These are phyloP conservation scores for Chalaropsis ovoidea DNA, from an alignment of 2,329 filamentous ascomycete species.

Conservation along the genomic window DNA sequence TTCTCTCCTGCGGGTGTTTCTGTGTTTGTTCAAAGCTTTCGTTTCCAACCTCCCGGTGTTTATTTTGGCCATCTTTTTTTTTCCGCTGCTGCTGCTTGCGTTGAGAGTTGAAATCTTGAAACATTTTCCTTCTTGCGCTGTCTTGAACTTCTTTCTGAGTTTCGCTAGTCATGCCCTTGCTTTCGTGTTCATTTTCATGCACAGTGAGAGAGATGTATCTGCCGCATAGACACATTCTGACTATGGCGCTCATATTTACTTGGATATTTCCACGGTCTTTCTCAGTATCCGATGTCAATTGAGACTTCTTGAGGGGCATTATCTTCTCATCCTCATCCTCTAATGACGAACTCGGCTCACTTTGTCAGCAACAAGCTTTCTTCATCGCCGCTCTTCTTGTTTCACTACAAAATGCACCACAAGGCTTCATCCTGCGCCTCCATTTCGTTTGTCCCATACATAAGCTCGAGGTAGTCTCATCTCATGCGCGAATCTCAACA, in stretches of 20 bases:
- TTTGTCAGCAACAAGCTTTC: no score
- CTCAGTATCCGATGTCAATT: no score
- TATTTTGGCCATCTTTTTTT: background rate
- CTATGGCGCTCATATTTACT: no score
- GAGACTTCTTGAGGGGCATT: no score
- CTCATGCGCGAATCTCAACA: no score
- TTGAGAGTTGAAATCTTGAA: background rate
- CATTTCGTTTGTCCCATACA: background rate
- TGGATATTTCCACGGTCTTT: no score
- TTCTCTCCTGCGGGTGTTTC: background rate
- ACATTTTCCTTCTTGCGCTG: conserved; percentile 2
- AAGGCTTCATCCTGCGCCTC: background rate
- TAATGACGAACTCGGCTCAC: background rate
- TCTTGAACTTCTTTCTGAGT: background rate
- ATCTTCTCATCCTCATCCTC: no score
- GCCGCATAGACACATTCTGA: no score
- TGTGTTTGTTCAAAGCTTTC: background rate
- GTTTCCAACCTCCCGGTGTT: background rate
- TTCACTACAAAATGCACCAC: background rate
- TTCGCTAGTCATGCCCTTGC: background rate
- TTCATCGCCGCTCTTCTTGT: no score
- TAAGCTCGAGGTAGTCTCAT: no score
- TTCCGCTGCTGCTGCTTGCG: background rate
- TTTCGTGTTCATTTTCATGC: background rate
- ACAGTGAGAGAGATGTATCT: background rate